Evolutionary conservation across 768 basidiomycete species (phyloP).

Genomic region (Termitomyces sp.): DNA sequence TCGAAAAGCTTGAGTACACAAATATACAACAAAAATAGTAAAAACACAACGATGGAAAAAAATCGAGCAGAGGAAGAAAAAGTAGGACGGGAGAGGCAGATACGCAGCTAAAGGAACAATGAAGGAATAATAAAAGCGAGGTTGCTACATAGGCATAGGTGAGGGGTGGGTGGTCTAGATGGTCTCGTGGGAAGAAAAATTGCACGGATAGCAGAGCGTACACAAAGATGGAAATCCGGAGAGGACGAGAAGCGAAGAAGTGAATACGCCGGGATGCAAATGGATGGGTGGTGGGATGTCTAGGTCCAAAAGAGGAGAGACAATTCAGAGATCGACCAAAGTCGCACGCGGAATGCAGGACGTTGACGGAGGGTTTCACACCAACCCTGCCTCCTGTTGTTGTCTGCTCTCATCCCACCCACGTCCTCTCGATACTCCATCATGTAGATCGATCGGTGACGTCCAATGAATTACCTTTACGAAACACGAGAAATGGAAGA

Average conservation of each 20-base stretch:
- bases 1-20: no score
- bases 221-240: background rate
- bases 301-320: background rate
- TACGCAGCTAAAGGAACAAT: background rate
- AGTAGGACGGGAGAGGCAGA: background rate
- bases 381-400: background rate
- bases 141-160: background rate
- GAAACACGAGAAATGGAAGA: background rate
- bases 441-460: slow-evolving; percentile 35
- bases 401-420: background rate
- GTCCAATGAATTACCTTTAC: slow-evolving; percentile 36
- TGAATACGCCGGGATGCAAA: background rate
- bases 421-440: background rate
- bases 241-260: background rate
- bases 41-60: background rate
- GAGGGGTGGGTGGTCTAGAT: background rate
- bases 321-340: background rate
- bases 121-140: background rate
- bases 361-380: background rate
- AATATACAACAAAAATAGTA: background rate
- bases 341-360: background rate
- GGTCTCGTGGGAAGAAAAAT: background rate
- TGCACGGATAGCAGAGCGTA: background rate
- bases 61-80: background rate
- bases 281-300: background rate